Conservation (phyloP, 2,329 filamentous ascomycete genomes). For the Ophiostoma tasmaniense region DNA sequence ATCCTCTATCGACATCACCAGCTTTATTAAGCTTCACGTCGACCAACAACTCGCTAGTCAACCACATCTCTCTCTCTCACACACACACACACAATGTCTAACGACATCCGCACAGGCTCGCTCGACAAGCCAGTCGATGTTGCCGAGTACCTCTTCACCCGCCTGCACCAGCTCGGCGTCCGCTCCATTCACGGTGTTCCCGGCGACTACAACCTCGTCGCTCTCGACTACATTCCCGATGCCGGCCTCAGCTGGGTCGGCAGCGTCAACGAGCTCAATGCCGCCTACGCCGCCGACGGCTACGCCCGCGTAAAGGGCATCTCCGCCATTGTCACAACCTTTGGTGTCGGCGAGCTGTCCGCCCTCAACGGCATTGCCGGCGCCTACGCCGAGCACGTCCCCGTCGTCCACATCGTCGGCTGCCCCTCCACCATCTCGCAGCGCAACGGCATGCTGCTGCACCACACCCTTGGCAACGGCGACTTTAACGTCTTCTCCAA, state of each 20-base stretch:
- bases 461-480: slow-evolving; percentile 51
- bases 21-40: neutral
- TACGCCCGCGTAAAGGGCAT: slow-evolving; percentile 52
- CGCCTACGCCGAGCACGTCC: slow-evolving; percentile 47
- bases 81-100: slow-evolving; percentile 13
- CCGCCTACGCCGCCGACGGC: slow-evolving; percentile 52
- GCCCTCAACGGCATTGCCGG: slow-evolving; percentile 50
- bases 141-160: slow-evolving; percentile 44
- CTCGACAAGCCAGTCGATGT: slow-evolving; percentile 39
- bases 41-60: neutral
- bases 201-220: slow-evolving; percentile 46
- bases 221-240: slow-evolving; percentile 42
- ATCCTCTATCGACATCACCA: neutral
- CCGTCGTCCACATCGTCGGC: slow-evolving; percentile 44
- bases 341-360: slow-evolving; percentile 48
- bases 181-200: slow-evolving; percentile 42
- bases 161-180: slow-evolving; percentile 40
- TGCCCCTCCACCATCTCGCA: slow-evolving; percentile 24
- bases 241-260: slow-evolving; percentile 40
- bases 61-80: neutral
- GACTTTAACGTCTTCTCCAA: slow-evolving; percentile 60
- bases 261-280: slow-evolving; percentile 48
- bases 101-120: slow-evolving; percentile 20
- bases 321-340: slow-evolving; percentile 48
- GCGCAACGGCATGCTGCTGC: slow-evolving; percentile 26